A percentile compares a stretch with the other conserved stretches of the same genome.
These are phyloP conservation scores for Earliella scabrosa DNA, from an alignment of 1,284 basidiomycete genomes.

Conservation along the genomic window DNA sequence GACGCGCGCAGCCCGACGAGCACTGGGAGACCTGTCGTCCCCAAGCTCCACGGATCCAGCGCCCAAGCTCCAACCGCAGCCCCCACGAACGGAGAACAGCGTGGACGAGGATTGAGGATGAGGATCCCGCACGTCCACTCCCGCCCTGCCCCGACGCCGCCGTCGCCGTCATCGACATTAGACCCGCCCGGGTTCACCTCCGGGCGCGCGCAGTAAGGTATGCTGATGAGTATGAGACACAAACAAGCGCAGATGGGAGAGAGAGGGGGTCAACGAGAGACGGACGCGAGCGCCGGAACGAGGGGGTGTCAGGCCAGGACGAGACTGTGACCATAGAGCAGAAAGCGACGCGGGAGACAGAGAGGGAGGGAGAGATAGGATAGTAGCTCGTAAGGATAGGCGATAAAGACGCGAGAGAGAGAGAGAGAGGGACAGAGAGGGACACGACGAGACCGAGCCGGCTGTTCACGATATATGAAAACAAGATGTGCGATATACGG, in stretches of 20 bases:
- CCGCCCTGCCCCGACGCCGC: no score
- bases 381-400: conserved; percentile 1
- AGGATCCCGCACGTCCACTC: no score
- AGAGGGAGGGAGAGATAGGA: not conserved
- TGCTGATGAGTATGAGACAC: no score
- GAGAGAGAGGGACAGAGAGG: not conserved
- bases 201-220: no score
- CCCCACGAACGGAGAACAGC: no score
- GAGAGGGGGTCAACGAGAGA: not conserved
- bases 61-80: no score
- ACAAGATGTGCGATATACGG: not conserved
- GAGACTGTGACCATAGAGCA: not conserved
- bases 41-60: no score
- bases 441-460: not conserved
- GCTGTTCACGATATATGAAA: not conserved
- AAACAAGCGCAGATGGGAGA: not conserved
- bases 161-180: no score
- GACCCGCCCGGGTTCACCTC: no score
- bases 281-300: not conserved
- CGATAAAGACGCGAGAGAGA: not conserved
- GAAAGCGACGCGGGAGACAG: not conserved
- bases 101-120: no score
- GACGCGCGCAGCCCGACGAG: no score
- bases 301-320: not conserved
- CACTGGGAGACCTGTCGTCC: no score